Percentiles rank a stretch among this genome's conserved stretches.
Evolutionary conservation across 352 stramenopile genomes (phyloP).

Genomic region (Pythium biforme): DNA sequence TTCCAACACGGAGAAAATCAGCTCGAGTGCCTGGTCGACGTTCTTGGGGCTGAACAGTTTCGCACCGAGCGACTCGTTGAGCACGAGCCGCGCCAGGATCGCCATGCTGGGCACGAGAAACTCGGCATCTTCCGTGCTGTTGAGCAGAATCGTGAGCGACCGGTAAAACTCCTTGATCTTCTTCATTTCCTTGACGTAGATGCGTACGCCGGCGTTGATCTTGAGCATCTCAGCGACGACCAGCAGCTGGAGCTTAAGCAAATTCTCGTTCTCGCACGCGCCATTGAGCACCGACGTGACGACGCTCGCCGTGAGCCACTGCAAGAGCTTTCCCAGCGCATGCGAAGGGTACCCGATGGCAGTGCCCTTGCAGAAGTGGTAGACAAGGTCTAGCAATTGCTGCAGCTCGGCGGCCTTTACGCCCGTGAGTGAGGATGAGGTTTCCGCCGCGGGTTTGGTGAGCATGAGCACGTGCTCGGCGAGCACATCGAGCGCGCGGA

Average conservation of each 20-base stretch:
- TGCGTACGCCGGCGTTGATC: conserved; percentile 64
- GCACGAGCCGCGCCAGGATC: conserved; percentile 70
- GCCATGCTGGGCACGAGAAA: conserved; percentile 78
- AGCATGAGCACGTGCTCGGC: conserved; percentile 40
- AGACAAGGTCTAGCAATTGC: conserved; percentile 65
- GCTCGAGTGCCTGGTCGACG: conserved; percentile 64
- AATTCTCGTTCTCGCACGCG: conserved; percentile 41
- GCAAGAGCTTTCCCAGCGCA: conserved; percentile 60
- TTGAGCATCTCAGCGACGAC: conserved; percentile 68
- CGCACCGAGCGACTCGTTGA: conserved; percentile 66
- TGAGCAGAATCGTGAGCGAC: conserved; percentile 77
- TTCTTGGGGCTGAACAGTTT: conserved; percentile 86
- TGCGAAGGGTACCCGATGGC: conserved; percentile 73
- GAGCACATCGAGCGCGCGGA: conserved; percentile 60
- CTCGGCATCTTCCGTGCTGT: conserved; percentile 72
- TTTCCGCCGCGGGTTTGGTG: conserved; percentile 12
- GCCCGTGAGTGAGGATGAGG: not conserved
- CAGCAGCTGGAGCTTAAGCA: conserved; percentile 70
- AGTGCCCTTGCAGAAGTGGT: conserved; percentile 49
- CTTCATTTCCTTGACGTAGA: conserved; percentile 79
- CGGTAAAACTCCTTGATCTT: conserved; percentile 81
- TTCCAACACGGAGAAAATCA: conserved; percentile 73
- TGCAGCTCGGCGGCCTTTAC: conserved; percentile 15
- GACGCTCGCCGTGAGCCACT: conserved; percentile 58
- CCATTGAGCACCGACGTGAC: conserved; percentile 40